Evolutionary conservation across 1,139 yeast species (phyloP).

Genomic region (Lodderomyces oxycetoniae): DNA sequence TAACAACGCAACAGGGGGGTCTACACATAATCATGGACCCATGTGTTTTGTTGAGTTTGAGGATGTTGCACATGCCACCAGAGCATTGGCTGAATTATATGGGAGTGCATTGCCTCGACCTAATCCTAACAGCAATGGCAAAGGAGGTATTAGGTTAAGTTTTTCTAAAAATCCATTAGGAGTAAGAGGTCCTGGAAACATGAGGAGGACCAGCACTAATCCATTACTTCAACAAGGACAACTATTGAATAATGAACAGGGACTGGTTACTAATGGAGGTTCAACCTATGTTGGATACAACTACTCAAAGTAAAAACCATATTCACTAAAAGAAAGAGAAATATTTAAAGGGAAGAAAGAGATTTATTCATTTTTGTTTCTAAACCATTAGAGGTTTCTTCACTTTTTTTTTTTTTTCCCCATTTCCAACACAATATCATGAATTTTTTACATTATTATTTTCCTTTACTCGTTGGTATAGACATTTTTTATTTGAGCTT

Average conservation of each 20-base stretch:
- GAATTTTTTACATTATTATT: no score
- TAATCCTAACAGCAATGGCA: slow-evolving; percentile 52
- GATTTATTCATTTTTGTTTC: no score
- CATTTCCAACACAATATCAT: no score
- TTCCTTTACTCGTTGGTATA: no score
- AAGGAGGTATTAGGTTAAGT: slow-evolving; percentile 91
- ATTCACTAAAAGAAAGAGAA: no score
- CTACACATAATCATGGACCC: slow-evolving; percentile 71
- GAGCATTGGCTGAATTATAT: slow-evolving; percentile 88
- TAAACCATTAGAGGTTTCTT: no score
- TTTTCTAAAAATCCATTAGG: slow-evolving; percentile 96
- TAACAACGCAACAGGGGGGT: slow-evolving; percentile 1
- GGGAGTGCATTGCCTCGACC: slow-evolving; percentile 79
- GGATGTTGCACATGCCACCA: slow-evolving; percentile 88
- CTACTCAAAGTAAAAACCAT: no score
- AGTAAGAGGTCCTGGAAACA: slow-evolving; percentile 69
- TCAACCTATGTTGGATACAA: no score
- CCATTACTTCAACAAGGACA: slow-evolving; percentile 16
- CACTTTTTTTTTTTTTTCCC: no score
- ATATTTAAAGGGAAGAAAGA: no score
- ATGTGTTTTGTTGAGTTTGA: slow-evolving; percentile 99
- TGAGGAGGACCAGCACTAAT: slow-evolving; percentile 40
- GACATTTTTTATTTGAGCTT: no score
- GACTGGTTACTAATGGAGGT: no score
- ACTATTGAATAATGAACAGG: slow-evolving; percentile 6